Base-by-base conservation (phyloP, 148 eudicot genomes). In the Chenopodium suecicum region DNA sequence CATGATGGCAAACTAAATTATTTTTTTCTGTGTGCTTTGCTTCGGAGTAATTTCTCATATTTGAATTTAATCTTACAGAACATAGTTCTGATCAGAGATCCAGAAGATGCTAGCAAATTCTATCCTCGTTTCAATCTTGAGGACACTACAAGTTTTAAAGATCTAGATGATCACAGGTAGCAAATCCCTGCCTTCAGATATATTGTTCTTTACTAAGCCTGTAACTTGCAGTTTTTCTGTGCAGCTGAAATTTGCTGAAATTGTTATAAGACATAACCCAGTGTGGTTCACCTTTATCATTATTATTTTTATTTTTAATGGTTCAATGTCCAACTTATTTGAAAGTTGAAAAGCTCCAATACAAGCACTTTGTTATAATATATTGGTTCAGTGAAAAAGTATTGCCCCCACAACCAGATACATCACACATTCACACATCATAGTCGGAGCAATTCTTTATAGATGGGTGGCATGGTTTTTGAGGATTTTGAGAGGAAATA, bases 91-190 rank as follows among this genome's bases (percentile, higher is more conserved):
- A 92, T 95, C 70, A 89, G 84, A 88, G 99, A 96, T 90, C 98
- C 98, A 27, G 98, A 96, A 82, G 97, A 94, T 89, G 79, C 93
- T 73, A 77, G 85, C 84, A 94, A 88, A 70, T 96, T 91, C 78
- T 94, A 92, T 73, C 99, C 98, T 82, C 97, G 99, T 66, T 96
- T 96, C 87, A 96, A 96, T 89, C 83, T 96, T 76, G 99, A 96
- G 81, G 99, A 96, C 83, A 92, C 99, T 63, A 87, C 94, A 41
- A 94, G 97, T 85, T 96, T 96, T 77, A 85, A 70, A 72, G 95
- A 91, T 86, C 87, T 96, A 78, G 99, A 96, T 65, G 92, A 92
- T 70, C 93, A 94, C 88, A 92, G 97, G 98, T 95, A 90, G 54
- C 31, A 23, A 73, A 50, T 25, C 76, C 67, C 70, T 60, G 29